Conservation (phyloP, 2,329 filamentous ascomycete species). For the Helotiales sp. region DNA sequence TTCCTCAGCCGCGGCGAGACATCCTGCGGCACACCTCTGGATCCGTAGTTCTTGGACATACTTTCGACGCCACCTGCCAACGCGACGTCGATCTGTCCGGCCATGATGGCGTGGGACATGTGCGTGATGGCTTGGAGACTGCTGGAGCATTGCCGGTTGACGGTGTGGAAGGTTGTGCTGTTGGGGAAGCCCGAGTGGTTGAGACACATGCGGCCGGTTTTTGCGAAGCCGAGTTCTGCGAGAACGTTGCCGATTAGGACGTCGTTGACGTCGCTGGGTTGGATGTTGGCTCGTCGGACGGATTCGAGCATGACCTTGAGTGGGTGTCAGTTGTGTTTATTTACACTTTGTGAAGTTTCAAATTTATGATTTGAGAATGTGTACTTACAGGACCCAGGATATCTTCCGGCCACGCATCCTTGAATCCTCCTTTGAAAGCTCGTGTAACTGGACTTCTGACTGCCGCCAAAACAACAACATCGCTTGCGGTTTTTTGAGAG, state of each 20-base stretch:
- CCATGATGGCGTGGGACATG: conserved; percentile 64
- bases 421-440: conserved; percentile 69
- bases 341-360: background rate
- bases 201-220: conserved; percentile 70
- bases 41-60: conserved; percentile 72
- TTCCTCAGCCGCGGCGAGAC: conserved; percentile 64
- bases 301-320: conserved; percentile 52
- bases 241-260: conserved; percentile 69
- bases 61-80: conserved; percentile 72
- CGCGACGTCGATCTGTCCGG: conserved; percentile 64
- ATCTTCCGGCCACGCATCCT: conserved; percentile 71
- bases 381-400: conserved; percentile 55
- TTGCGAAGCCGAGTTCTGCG: conserved; percentile 68
- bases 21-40: conserved; percentile 64
- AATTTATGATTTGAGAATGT: background rate
- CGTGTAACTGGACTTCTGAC: conserved; percentile 69
- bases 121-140: conserved; percentile 67
- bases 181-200: conserved; percentile 66
- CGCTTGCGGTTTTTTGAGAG: conserved; percentile 58
- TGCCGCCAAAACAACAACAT: conserved; percentile 70
- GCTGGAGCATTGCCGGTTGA: conserved; percentile 69
- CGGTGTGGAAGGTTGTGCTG: conserved; percentile 66
- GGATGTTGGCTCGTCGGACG: conserved; percentile 63
- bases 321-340: background rate
- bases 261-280: conserved; percentile 64